These are phyloP conservation scores for Myochromella boudieri DNA, from an alignment of 768 basidiomycete genomes.

Conservation along the genomic window DNA sequence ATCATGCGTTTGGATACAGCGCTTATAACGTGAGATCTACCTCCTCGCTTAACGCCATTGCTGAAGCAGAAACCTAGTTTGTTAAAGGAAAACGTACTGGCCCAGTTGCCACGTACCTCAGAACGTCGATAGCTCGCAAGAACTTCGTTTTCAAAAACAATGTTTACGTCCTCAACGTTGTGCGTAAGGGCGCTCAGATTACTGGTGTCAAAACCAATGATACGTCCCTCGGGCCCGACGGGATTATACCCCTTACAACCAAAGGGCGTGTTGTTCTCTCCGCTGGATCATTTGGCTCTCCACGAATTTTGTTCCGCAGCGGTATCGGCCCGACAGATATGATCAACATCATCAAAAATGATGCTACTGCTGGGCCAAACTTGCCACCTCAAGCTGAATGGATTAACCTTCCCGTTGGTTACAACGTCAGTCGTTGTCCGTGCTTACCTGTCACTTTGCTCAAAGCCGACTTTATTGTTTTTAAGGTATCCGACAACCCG, in stretches of 20 bases:
- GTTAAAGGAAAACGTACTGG: slow-evolving; percentile 48
- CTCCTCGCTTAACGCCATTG: neutral
- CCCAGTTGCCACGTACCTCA: slow-evolving; percentile 59
- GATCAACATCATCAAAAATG: slow-evolving; percentile 49
- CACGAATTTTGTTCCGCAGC: slow-evolving; percentile 58
- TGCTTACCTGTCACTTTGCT: neutral
- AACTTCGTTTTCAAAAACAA: slow-evolving; percentile 54
- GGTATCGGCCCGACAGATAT: slow-evolving; percentile 64
- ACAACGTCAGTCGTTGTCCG: slow-evolving; percentile 32
- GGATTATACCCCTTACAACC: slow-evolving; percentile 51
- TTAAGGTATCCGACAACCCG: slow-evolving; percentile 58
- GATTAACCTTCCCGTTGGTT: slow-evolving; percentile 62
- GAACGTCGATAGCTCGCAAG: slow-evolving; percentile 47
- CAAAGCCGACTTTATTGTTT: neutral
- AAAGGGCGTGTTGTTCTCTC: slow-evolving; percentile 61
- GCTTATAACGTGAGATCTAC: slow-evolving; percentile 34
- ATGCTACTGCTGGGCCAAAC: slow-evolving; percentile 41
- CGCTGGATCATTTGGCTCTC: slow-evolving; percentile 56
- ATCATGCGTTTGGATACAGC: slow-evolving; percentile 58
- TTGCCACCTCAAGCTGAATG: slow-evolving; percentile 49
- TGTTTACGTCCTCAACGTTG: slow-evolving; percentile 49
- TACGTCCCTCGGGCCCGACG: slow-evolving; percentile 54
- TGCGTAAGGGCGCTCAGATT: slow-evolving; percentile 55
- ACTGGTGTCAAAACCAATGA: slow-evolving; percentile 64
- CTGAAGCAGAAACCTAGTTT: slow-evolving; percentile 32